Percentiles rank a stretch among this genome's conserved stretches.
Evolutionary conservation across 2,329 filamentous ascomycete genomes (phyloP).

Genomic region (Verticillium dahliae): DNA sequence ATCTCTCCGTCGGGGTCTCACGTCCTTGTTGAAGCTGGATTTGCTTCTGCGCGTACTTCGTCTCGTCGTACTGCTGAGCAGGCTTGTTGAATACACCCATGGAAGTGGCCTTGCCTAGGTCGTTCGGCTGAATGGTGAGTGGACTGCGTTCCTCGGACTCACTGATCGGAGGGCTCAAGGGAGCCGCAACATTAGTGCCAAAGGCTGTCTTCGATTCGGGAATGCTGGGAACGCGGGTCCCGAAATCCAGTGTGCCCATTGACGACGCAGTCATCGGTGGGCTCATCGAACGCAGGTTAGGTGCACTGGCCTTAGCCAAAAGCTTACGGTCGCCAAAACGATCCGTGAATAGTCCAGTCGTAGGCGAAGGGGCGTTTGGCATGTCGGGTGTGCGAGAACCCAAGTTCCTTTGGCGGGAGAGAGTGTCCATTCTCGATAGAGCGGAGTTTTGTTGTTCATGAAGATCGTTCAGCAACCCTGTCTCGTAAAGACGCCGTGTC

Average conservation of each 20-base stretch:
- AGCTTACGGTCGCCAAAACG: constrained; percentile 38
- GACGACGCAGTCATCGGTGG: constrained; percentile 34
- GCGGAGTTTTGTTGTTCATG: constrained; percentile 75
- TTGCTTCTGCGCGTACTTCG: constrained; percentile 76
- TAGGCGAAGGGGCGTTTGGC: constrained; percentile 39
- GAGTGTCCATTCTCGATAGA: constrained; percentile 71
- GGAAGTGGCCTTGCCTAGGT: constrained; percentile 76
- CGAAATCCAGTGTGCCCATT: constrained; percentile 21
- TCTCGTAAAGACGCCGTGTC: constrained; percentile 73
- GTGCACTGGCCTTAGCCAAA: constrained; percentile 55
- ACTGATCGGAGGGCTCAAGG: constrained; percentile 53
- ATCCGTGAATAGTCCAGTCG: constrained; percentile 34
- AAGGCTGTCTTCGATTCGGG: constrained; percentile 21
- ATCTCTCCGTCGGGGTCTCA: constrained; percentile 48
- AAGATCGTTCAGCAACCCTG: constrained; percentile 70
- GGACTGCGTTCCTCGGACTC: constrained; percentile 62
- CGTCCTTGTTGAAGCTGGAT: constrained; percentile 72
- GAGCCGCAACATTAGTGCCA: constrained; percentile 23
- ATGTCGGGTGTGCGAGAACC: constrained; percentile 45
- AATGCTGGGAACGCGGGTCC: constrained; percentile 9
- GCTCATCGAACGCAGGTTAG: constrained; percentile 57
- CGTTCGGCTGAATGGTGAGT: constrained; percentile 65
- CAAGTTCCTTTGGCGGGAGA: constrained; percentile 57
- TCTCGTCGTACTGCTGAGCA: constrained; percentile 69
- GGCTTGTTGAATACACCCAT: constrained; percentile 61